These are phyloP conservation scores for Mycena haematopus DNA, from an alignment of 768 basidiomycete genomes.

Conservation along the genomic window DNA sequence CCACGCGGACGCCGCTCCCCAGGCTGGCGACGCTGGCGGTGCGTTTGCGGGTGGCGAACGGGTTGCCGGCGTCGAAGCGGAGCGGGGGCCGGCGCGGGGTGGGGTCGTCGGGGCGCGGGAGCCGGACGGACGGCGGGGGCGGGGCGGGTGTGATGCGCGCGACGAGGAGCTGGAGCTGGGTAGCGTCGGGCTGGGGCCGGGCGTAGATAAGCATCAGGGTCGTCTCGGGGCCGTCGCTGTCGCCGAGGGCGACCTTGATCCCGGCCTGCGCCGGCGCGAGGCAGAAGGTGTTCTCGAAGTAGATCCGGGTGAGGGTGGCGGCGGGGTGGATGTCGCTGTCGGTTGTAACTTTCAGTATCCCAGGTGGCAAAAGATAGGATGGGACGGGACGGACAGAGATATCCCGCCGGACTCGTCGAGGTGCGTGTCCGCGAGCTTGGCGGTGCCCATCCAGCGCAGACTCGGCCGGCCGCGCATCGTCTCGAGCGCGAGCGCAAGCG, in stretches of 20 bases:
- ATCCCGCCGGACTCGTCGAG: constrained; percentile 64
- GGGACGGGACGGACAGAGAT: constrained; percentile 37
- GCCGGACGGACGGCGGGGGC: constrained; percentile 42
- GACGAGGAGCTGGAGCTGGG: constrained; percentile 54
- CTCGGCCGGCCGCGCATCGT: constrained; percentile 80
- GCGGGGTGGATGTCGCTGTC: constrained; percentile 75
- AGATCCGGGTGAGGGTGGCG: constrained; percentile 64
- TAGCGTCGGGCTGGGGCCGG: constrained; percentile 28
- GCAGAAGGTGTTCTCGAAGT: constrained; percentile 77
- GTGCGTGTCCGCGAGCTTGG: constrained; percentile 60
- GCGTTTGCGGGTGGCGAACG: constrained; percentile 28
- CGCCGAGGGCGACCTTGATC: constrained; percentile 73
- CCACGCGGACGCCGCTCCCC: constrained; percentile 46
- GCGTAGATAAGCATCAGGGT: constrained; percentile 68
- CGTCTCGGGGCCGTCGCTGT: constrained; percentile 71
- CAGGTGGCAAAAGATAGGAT: constrained; percentile 1
- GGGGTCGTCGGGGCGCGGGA: constrained; percentile 79
- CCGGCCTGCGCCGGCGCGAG: constrained; percentile 58
- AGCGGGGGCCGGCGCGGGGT: constrained; percentile 74
- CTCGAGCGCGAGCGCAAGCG: constrained; percentile 74
- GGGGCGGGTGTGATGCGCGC: constrained; percentile 60
- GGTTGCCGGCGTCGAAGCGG: constrained; percentile 36
- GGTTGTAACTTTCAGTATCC: not conserved
- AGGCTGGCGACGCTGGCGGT: constrained; percentile 40
- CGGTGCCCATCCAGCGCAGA: constrained; percentile 62